Evolutionary conservation across 805 yeast species (phyloP).

Genomic region (Starmerella cellae): DNA sequence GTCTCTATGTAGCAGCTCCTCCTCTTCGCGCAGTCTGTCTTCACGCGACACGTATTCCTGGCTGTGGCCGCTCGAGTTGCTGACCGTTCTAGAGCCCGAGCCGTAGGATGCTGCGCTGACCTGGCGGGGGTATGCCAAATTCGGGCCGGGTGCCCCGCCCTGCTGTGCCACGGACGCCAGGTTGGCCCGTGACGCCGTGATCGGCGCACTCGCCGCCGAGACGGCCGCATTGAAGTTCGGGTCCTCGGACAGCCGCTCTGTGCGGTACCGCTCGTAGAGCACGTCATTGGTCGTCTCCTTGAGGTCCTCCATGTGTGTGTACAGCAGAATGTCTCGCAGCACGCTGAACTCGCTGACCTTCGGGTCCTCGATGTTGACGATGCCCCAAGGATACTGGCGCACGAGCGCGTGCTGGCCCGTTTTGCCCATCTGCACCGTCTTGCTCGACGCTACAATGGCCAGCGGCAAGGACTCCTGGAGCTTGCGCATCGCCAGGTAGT

Average conservation of each 20-base stretch:
- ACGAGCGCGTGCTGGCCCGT: conserved; percentile 32
- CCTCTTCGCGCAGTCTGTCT: conserved; percentile 79
- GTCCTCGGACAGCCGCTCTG: conserved; percentile 65
- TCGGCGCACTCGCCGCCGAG: conserved; percentile 17
- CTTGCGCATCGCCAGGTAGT: conserved; percentile 27
- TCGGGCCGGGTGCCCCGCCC: neutral
- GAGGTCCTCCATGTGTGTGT: conserved; percentile 75
- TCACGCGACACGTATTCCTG: conserved; percentile 54
- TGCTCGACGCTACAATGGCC: conserved; percentile 41
- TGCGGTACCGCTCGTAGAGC: conserved; percentile 78
- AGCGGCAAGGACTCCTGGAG: conserved; percentile 54
- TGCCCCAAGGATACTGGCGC: conserved; percentile 52
- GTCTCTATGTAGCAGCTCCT: conserved; percentile 71
- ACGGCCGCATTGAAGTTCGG: conserved; percentile 19
- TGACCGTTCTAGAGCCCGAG: conserved; percentile 1
- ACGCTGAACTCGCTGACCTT: conserved; percentile 68
- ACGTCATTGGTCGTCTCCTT: conserved; percentile 81
- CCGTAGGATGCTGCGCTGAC: neutral
- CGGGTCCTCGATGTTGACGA: conserved; percentile 50
- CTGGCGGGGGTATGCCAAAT: neutral
- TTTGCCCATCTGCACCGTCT: conserved; percentile 23
- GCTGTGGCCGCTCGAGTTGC: conserved; percentile 16
- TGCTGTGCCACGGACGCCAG: conserved; percentile 4
- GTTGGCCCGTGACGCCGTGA: conserved; percentile 17
- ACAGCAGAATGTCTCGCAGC: conserved; percentile 63